phyloP scores from a whole-genome alignment of 257 asterid species.

The Plantago elongata region DNA sequence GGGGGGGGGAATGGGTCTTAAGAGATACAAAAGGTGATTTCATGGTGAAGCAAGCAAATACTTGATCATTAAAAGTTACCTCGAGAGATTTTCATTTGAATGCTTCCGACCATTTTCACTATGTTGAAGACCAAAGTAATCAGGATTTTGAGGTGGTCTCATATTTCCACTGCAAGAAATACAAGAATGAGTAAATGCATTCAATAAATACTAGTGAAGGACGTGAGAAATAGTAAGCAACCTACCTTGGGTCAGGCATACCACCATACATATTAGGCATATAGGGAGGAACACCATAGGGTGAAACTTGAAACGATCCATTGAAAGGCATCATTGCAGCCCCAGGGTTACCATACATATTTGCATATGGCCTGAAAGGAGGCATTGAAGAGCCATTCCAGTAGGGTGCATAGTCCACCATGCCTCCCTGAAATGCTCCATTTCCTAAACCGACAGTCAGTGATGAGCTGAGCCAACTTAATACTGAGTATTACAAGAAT shows the following conservation, averaged over 20 bases:
- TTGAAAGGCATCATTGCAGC: slow-evolving; percentile 56
- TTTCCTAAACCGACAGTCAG: slow-evolving; percentile 35
- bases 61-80: slow-evolving; percentile 39
- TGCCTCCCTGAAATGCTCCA: slow-evolving; percentile 49
- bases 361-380: slow-evolving; percentile 43
- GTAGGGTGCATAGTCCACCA: slow-evolving; percentile 55
- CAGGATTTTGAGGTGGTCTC: slow-evolving; percentile 38
- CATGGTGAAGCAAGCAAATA: no score
- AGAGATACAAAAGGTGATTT: no score
- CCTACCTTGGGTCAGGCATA: slow-evolving; percentile 46
- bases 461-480: slow-evolving; percentile 6
- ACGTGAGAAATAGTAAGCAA: slow-evolving; percentile 9
- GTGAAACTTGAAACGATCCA: slow-evolving; percentile 45
- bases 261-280: slow-evolving; percentile 35
- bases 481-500: neutral
- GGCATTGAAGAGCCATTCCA: slow-evolving; percentile 56
- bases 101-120: slow-evolving; percentile 43
- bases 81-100: slow-evolving; percentile 35
- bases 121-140: slow-evolving; percentile 36
- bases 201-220: slow-evolving; percentile 11
- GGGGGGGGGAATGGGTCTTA: no score
- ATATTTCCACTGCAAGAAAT: slow-evolving; percentile 48
- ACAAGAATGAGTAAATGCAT: slow-evolving; percentile 17
- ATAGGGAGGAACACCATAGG: slow-evolving; percentile 45
- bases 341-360: slow-evolving; percentile 46